Conservation (phyloP, 179 eudicot species). For the Silene coronaria region DNA sequence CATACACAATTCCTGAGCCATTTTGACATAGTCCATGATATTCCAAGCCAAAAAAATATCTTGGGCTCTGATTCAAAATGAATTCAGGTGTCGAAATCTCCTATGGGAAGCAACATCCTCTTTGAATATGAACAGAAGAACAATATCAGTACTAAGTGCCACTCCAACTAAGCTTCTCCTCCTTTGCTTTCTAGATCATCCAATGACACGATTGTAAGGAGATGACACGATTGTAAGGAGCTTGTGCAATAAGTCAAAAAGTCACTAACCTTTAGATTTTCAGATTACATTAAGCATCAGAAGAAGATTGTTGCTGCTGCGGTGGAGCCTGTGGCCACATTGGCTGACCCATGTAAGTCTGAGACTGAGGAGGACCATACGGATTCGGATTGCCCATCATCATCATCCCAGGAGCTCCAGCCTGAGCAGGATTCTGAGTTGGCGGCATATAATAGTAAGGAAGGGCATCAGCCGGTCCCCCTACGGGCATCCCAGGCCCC, state of each 20-base stretch:
- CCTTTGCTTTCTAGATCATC: background rate
- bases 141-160: background rate
- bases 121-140: background rate
- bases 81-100: background rate
- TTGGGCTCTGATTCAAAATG: background rate
- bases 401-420: constrained; percentile 41
- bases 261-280: constrained; percentile 28
- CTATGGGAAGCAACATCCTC: background rate
- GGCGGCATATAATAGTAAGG: constrained; percentile 40
- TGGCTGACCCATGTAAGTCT: constrained; percentile 42
- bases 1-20: background rate
- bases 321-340: constrained; percentile 46
- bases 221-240: background rate
- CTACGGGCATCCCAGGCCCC: constrained; percentile 34
- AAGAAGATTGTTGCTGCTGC: constrained; percentile 39
- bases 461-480: constrained; percentile 39
- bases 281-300: constrained; percentile 30
- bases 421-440: constrained; percentile 31
- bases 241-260: background rate
- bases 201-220: background rate
- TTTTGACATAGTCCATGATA: background rate
- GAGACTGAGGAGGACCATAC: constrained; percentile 32
- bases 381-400: constrained; percentile 46
- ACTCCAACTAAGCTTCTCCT: background rate
- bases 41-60: background rate